Percentiles rank a stretch among this genome's conserved stretches.
phyloP scores from a whole-genome alignment of 2,329 filamentous ascomycete genomes.

The Periconia sp. region DNA sequence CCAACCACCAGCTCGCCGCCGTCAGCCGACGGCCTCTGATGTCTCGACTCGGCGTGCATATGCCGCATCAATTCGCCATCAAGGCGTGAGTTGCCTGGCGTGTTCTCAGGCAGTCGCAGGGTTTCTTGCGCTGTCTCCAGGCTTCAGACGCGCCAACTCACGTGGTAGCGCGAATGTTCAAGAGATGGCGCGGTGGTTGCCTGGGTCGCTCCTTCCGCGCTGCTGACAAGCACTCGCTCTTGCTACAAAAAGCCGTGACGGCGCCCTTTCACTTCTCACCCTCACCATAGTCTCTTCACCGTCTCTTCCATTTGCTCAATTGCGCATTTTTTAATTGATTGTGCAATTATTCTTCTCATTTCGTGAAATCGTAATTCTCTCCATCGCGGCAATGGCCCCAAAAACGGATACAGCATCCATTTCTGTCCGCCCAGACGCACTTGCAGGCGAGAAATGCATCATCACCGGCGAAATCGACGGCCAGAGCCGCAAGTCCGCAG shows the following conservation, averaged over 20 bases:
- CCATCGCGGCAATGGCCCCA: conserved; percentile 18
- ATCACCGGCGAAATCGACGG: conserved; percentile 26
- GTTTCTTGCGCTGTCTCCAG: neutral
- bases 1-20: too few relatives aligned
- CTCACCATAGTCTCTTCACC: neutral
- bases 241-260: conserved; percentile 8
- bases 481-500: conserved; percentile 18
- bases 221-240: conserved; percentile 5
- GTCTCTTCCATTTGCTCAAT: neutral
- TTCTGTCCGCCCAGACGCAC: conserved; percentile 18
- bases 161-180: conserved; percentile 10
- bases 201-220: conserved; percentile 8
- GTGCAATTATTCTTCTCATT: neutral
- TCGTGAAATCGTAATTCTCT: neutral
- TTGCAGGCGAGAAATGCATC: conserved; percentile 21
- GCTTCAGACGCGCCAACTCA: conserved; percentile 8
- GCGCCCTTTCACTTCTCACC: conserved; percentile 1
- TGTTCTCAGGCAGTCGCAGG: neutral
- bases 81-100: conserved; percentile 2
- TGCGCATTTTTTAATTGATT: neutral
- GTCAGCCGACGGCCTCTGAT: too few relatives aligned
- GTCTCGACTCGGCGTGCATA: too few relatives aligned
- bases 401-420: conserved; percentile 16
- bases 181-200: conserved; percentile 3
- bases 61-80: neutral